A percentile compares a stretch with the other conserved stretches of the same genome.
Conservation (phyloP, 2,329 filamentous ascomycete genomes). For the Lasiodiplodia citricola region DNA sequence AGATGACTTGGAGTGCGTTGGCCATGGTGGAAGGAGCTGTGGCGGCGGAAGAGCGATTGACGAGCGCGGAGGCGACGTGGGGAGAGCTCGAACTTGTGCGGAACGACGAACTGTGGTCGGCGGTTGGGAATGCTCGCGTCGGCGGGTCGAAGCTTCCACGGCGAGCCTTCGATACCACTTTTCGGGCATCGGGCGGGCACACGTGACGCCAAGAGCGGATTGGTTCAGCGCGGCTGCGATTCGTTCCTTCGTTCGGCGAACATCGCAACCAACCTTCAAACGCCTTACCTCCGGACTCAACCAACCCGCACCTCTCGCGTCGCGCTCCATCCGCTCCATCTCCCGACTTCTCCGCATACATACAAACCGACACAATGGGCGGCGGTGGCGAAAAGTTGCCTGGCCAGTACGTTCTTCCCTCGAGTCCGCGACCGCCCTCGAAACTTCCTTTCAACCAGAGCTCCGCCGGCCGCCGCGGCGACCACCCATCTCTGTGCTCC, state of each 20-base stretch:
- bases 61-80: background rate
- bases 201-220: constrained; percentile 27
- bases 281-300: background rate
- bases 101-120: background rate
- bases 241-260: constrained; percentile 12
- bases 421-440: background rate
- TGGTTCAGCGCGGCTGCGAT: constrained; percentile 24
- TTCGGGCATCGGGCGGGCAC: constrained; percentile 21
- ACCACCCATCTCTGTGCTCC: constrained; percentile 16
- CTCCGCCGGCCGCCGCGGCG: background rate
- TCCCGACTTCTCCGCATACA: background rate
- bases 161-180: constrained; percentile 21
- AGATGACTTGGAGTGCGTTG: constrained; percentile 57
- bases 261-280: constrained; percentile 18
- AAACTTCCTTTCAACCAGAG: constrained; percentile 1
- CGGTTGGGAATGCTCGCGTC: constrained; percentile 9
- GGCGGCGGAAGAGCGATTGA: background rate
- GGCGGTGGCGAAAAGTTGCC: constrained; percentile 31
- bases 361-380: constrained; percentile 29
- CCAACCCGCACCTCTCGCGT: background rate
- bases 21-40: constrained; percentile 18
- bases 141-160: constrained; percentile 15
- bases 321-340: constrained; percentile 7
- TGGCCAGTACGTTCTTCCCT: constrained; percentile 30
- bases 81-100: background rate